A percentile compares a stretch with the other conserved stretches of the same genome.
These are phyloP conservation scores for Dianthus caryophyllus DNA, from an alignment of 148 eudicot genomes.

Conservation along the genomic window DNA sequence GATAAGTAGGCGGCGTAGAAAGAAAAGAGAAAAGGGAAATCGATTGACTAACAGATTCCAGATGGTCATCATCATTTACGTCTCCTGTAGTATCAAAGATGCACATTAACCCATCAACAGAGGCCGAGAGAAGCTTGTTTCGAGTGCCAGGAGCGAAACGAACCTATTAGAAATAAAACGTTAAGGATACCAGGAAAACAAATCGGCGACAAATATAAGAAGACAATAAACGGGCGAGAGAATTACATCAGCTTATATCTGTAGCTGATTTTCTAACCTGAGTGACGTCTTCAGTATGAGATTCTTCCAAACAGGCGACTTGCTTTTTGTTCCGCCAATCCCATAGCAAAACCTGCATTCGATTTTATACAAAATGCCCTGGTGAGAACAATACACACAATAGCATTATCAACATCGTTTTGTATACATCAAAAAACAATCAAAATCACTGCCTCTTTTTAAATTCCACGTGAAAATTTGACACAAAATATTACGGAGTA, in stretches of 20 bases:
- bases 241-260: not conserved
- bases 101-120: conserved; percentile 93
- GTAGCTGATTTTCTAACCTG: conserved; percentile 46
- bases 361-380: not conserved
- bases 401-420: not conserved
- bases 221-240: not conserved
- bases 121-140: conserved; percentile 87
- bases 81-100: conserved; percentile 76
- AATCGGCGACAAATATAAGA: not conserved
- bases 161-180: conserved; percentile 40
- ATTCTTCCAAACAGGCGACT: conserved; percentile 90
- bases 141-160: conserved; percentile 70
- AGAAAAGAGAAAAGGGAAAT: conserved; percentile 2
- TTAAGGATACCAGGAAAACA: not conserved
- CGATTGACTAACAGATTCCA: conserved; percentile 61
- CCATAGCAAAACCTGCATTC: conserved; percentile 70
- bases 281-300: conserved; percentile 94
- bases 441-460: not conserved
- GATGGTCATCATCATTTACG: conserved; percentile 83
- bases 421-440: too few species aligned
- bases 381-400: not conserved
- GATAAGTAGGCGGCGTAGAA: not conserved
- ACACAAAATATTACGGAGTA: not conserved
- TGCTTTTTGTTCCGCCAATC: conserved; percentile 88
- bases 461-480: too few species aligned